These are phyloP conservation scores for Sicyos edulis DNA, from an alignment of 306 rosid genomes.

Conservation along the genomic window DNA sequence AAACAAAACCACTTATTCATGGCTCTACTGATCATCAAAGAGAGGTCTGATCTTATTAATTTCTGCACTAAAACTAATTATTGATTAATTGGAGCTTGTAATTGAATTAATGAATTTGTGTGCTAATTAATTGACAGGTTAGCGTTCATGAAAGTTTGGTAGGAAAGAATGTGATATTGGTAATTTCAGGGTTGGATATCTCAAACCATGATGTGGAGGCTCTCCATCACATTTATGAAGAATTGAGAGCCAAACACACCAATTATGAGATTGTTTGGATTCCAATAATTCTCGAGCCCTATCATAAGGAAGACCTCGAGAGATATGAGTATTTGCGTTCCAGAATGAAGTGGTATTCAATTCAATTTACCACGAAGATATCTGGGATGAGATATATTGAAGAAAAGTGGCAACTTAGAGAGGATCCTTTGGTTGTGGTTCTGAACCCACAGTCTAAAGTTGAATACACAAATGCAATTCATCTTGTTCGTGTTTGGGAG, in stretches of 20 bases:
- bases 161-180: constrained; percentile 26
- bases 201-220: background rate
- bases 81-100: too few species aligned
- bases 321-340: constrained; percentile 39
- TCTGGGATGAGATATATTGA: constrained; percentile 38
- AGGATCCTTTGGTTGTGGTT: constrained; percentile 16
- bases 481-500: constrained; percentile 43
- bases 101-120: background rate
- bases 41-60: constrained; percentile 22
- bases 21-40: constrained; percentile 42
- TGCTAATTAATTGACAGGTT: constrained; percentile 15
- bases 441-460: constrained; percentile 37
- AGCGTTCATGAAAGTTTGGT: background rate
- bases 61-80: too few species aligned
- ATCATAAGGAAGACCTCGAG: constrained; percentile 34
- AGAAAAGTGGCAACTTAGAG: constrained; percentile 23
- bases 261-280: constrained; percentile 21
- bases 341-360: constrained; percentile 50
- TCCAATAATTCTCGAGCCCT: constrained; percentile 34
- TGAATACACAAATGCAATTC: constrained; percentile 37
- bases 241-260: constrained; percentile 18
- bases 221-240: constrained; percentile 32
- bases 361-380: constrained; percentile 24
- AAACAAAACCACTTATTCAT: constrained; percentile 33
- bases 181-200: constrained; percentile 41